These are phyloP conservation scores for Schizophyllum amplum DNA, from an alignment of 1,284 basidiomycete genomes.

Conservation along the genomic window DNA sequence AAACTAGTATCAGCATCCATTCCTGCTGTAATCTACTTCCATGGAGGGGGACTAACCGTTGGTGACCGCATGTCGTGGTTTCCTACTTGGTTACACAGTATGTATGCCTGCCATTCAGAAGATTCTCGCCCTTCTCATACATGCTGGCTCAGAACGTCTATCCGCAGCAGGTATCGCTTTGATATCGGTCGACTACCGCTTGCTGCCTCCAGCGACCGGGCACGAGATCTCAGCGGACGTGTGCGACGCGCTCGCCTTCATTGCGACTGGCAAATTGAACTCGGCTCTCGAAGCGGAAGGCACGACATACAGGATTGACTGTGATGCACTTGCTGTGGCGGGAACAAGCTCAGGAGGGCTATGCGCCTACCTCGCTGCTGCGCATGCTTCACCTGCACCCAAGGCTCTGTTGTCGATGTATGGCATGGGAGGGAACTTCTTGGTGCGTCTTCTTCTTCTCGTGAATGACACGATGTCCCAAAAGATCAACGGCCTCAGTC, in stretches of 20 bases:
- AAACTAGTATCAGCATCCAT: slow-evolving; percentile 7
- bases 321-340: slow-evolving; percentile 38
- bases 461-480: no score
- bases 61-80: slow-evolving; percentile 54
- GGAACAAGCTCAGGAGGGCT: slow-evolving; percentile 57
- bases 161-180: slow-evolving; percentile 40
- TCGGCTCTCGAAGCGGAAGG: slow-evolving; percentile 3
- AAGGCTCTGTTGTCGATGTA: slow-evolving; percentile 50
- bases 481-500: no score
- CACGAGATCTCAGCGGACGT: slow-evolving; percentile 51
- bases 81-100: slow-evolving; percentile 52
- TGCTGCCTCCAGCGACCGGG: slow-evolving; percentile 48
- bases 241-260: slow-evolving; percentile 42
- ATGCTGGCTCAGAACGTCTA: slow-evolving; percentile 22
- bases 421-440: slow-evolving; percentile 52
- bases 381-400: slow-evolving; percentile 32
- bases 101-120: no score
- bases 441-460: slow-evolving; percentile 30
- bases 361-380: slow-evolving; percentile 55
- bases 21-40: slow-evolving; percentile 52
- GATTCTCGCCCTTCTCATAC: no score
- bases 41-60: slow-evolving; percentile 53
- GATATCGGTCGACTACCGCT: slow-evolving; percentile 53
- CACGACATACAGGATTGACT: slow-evolving; percentile 29
- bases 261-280: slow-evolving; percentile 19